Conservation (phyloP, 228 moss, liverwort and hornwort genomes). For the Sphagnum magellanicum region DNA sequence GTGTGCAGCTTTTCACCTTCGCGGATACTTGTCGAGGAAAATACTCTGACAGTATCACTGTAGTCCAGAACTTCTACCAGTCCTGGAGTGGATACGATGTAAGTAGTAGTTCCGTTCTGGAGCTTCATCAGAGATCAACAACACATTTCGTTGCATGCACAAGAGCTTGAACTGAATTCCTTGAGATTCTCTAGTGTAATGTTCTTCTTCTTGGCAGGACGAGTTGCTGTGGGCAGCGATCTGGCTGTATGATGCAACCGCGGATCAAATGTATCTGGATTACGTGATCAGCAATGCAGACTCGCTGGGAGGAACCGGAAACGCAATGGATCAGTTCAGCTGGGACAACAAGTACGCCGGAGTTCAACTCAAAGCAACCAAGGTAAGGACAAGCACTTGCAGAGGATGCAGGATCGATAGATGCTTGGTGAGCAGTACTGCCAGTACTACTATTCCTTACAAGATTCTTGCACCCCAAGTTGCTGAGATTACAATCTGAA, state of each 20-base stretch:
- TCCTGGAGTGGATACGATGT: slow-evolving; percentile 18
- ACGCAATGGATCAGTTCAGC: slow-evolving; percentile 22
- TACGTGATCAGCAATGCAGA: slow-evolving; percentile 8
- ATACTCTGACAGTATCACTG: slow-evolving; percentile 13
- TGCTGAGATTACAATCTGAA: too few relatives aligned
- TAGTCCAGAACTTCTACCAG: slow-evolving; percentile 15
- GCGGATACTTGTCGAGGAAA: slow-evolving; percentile 19
- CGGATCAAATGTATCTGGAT: slow-evolving; percentile 8
- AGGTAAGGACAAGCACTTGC: slow-evolving; percentile 3
- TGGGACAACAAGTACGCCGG: slow-evolving; percentile 24
- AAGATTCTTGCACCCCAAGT: too few relatives aligned
- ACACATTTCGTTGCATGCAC: too few relatives aligned
- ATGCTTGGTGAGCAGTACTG: too few relatives aligned
- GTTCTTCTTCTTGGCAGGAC: slow-evolving; percentile 6
- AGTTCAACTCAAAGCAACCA: slow-evolving; percentile 17
- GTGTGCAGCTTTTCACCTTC: slow-evolving; percentile 16
- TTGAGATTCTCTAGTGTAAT: too few relatives aligned
- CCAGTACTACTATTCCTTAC: too few relatives aligned
- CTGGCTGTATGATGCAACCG: slow-evolving; percentile 16
- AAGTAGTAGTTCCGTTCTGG: neutral
- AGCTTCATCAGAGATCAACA: too few relatives aligned
- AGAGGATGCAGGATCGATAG: too few relatives aligned
- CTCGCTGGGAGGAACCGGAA: slow-evolving; percentile 13
- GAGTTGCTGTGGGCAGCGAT: slow-evolving; percentile 21
- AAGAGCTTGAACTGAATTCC: too few relatives aligned